phyloP scores from a whole-genome alignment of 257 asterid genomes.

The Cruciata laevipes region DNA sequence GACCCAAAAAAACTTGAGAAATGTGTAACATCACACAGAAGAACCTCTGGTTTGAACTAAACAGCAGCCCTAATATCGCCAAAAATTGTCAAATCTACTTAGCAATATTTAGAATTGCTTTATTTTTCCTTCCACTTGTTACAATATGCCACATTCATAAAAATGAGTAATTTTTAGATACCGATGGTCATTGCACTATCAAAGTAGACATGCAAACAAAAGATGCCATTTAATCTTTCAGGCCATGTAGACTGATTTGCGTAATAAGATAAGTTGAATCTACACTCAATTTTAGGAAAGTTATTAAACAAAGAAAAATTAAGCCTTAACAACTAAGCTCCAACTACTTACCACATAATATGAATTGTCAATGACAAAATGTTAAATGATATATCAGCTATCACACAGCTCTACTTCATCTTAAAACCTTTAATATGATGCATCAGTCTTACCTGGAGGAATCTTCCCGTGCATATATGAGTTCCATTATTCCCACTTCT shows the following conservation, averaged over 20 bases:
- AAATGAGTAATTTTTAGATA: background rate
- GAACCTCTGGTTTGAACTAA: too few species aligned
- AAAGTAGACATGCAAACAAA: background rate
- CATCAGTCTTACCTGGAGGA: slow-evolving; percentile 56
- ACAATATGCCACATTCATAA: background rate
- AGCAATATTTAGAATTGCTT: background rate
- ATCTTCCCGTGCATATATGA: slow-evolving; percentile 75
- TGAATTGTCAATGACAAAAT: background rate
- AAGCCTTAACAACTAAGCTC: background rate
- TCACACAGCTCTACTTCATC: slow-evolving; percentile 4
- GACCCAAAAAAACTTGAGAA: background rate
- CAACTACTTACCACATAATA: background rate
- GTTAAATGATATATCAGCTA: background rate
- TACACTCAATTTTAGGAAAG: background rate
- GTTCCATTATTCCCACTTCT: slow-evolving; percentile 78
- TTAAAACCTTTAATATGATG: slow-evolving; percentile 5
- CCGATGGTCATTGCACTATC: background rate
- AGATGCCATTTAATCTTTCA: background rate
- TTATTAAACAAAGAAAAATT: too few species aligned
- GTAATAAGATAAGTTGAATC: background rate
- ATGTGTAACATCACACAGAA: background rate
- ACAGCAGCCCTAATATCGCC: too few species aligned
- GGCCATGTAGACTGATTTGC: background rate
- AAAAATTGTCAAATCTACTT: background rate
- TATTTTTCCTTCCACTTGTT: background rate